Percentiles rank a stretch among this genome's conserved stretches.
Evolutionary conservation across 2,329 filamentous ascomycete genomes (phyloP).

Genomic region (Teratosphaeria zuluensis): DNA sequence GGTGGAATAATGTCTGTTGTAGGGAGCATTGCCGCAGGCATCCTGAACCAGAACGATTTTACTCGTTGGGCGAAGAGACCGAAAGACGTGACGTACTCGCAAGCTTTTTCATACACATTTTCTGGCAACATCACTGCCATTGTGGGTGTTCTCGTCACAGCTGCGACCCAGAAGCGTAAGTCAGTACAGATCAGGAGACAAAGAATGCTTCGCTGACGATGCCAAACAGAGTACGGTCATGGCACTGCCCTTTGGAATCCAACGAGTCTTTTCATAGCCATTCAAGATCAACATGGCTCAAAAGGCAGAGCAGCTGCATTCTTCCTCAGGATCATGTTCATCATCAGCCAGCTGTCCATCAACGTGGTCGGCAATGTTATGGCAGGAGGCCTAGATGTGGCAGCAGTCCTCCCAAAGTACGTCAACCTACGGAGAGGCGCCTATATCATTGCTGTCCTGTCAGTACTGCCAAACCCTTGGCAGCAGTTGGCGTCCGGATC

Average conservation of each 20-base stretch:
- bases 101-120: slow-evolving; percentile 3
- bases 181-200: background rate
- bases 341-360: slow-evolving; percentile 4
- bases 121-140: slow-evolving; percentile 4
- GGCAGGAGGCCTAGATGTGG: slow-evolving; percentile 4
- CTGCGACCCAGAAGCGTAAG: slow-evolving; percentile 4
- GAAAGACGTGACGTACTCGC: slow-evolving; percentile 5
- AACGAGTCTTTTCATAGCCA: slow-evolving; percentile 4
- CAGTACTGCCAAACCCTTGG: slow-evolving; percentile 4
- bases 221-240: background rate
- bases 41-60: slow-evolving; percentile 7
- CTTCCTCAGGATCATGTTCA: slow-evolving; percentile 4
- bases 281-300: slow-evolving; percentile 7
- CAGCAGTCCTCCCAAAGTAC: slow-evolving; percentile 4
- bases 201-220: background rate
- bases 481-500: slow-evolving; percentile 5
- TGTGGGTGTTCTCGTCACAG: slow-evolving; percentile 6
- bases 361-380: slow-evolving; percentile 7
- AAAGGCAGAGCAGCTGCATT: slow-evolving; percentile 4
- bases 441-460: slow-evolving; percentile 3
- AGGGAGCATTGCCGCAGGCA: slow-evolving; percentile 5
- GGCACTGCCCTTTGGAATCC: slow-evolving; percentile 5
- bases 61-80: slow-evolving; percentile 4
- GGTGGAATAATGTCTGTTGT: slow-evolving; percentile 6
- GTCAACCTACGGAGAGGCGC: slow-evolving; percentile 5